These are phyloP conservation scores for Colletotrichum incanum DNA, from an alignment of 2,329 filamentous ascomycete genomes.

Conservation along the genomic window DNA sequence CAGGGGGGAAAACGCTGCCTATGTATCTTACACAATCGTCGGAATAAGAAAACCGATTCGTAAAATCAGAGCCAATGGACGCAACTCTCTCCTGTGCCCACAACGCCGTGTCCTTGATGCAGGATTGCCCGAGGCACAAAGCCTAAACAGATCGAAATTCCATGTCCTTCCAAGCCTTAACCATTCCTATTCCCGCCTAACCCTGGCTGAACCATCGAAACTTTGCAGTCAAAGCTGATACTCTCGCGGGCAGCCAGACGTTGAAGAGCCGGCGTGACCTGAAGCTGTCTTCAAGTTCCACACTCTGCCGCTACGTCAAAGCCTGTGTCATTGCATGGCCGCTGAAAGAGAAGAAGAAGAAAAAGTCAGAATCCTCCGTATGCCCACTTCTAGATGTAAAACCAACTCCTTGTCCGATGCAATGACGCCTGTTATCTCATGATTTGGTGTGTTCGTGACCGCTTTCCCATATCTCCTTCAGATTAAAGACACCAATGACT, in stretches of 20 bases:
- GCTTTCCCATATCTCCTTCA: not conserved
- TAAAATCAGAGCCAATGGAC: not conserved
- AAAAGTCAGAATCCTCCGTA: constrained; percentile 10
- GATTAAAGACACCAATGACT: not conserved
- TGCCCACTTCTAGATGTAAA: constrained; percentile 28
- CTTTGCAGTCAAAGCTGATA: not conserved
- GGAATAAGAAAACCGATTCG: not conserved
- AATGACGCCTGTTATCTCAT: constrained; percentile 8
- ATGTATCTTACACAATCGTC: not conserved
- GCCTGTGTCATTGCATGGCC: not conserved
- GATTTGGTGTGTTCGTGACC: not conserved
- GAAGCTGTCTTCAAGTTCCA: not conserved
- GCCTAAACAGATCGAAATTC: constrained; percentile 4
- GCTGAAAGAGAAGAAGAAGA: not conserved
- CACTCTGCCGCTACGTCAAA: not conserved
- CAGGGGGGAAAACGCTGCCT: not conserved
- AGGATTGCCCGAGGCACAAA: constrained; percentile 1
- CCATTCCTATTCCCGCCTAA: not conserved
- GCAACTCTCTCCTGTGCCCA: not conserved
- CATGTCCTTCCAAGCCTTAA: not conserved
- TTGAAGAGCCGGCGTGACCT: not conserved
- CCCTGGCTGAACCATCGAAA: constrained; percentile 11
- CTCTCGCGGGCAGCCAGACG: not conserved
- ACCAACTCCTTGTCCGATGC: constrained; percentile 36
- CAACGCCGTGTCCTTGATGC: constrained; percentile 39